A percentile compares a stretch with the other conserved stretches of the same genome.
Evolutionary conservation across 371 early-diverging fungal genomes (phyloP).

Genomic region (Mortierella sp.): DNA sequence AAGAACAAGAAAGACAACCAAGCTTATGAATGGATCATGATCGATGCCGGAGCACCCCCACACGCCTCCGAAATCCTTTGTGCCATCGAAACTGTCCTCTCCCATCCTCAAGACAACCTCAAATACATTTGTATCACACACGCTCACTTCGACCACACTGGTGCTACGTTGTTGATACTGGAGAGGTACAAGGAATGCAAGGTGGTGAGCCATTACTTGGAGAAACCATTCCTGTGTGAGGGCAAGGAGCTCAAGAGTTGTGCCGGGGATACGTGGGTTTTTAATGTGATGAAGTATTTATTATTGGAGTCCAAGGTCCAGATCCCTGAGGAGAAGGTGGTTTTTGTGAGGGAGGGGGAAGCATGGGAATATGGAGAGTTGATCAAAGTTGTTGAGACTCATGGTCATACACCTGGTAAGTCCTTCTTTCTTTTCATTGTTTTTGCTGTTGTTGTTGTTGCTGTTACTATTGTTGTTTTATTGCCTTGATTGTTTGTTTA

Average conservation of each 20-base stretch:
- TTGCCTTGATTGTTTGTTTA: too few relatives aligned
- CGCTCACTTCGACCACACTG: constrained; percentile 55
- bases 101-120: constrained; percentile 37
- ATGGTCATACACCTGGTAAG: constrained; percentile 55
- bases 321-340: constrained; percentile 23
- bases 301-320: constrained; percentile 14
- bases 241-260: constrained; percentile 35
- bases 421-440: neutral
- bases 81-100: constrained; percentile 20
- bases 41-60: constrained; percentile 49
- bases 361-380: constrained; percentile 30
- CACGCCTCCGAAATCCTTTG: constrained; percentile 19
- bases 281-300: constrained; percentile 37
- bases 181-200: constrained; percentile 29
- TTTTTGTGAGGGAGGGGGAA: constrained; percentile 26
- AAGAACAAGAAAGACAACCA: neutral
- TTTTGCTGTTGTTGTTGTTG: neutral
- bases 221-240: constrained; percentile 44
- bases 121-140: constrained; percentile 51
- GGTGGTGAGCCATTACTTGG: constrained; percentile 32
- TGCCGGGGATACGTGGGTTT: constrained; percentile 40
- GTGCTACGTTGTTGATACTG: constrained; percentile 27
- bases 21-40: constrained; percentile 42
- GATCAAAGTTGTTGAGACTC: constrained; percentile 41
- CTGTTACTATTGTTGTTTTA: neutral